Evolutionary conservation across 2,329 filamentous ascomycete genomes (phyloP).

Genomic region (Raffaelea arxii): DNA sequence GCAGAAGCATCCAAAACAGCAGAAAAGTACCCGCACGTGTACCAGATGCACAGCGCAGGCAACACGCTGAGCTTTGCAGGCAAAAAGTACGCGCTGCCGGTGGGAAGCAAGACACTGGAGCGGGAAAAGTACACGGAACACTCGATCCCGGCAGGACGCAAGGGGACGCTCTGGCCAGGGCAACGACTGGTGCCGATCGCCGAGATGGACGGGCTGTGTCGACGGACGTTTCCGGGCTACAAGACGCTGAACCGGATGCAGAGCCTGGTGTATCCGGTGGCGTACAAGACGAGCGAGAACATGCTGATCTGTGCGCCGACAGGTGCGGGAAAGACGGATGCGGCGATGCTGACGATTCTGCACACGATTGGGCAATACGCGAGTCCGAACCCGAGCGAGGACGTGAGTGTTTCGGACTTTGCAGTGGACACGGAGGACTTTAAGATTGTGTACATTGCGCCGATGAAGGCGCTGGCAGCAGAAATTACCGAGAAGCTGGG

Average conservation of each 20-base stretch:
- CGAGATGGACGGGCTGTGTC: constrained; percentile 81
- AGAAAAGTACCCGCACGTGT: constrained; percentile 85
- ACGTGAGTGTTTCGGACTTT: constrained; percentile 66
- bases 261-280: constrained; percentile 88
- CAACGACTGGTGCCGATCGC: constrained; percentile 70
- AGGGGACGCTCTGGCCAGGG: constrained; percentile 62
- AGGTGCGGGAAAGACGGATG: constrained; percentile 97
- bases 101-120: constrained; percentile 62
- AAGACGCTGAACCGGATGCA: constrained; percentile 95
- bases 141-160: constrained; percentile 69
- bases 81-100: constrained; percentile 71
- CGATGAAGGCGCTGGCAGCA: constrained; percentile 96
- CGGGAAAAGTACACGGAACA: constrained; percentile 81
- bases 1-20: constrained; percentile 62
- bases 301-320: constrained; percentile 98
- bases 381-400: constrained; percentile 67
- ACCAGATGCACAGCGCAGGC: constrained; percentile 71
- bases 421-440: constrained; percentile 78
- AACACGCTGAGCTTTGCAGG: constrained; percentile 76
- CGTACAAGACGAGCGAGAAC: constrained; percentile 92
- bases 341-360: constrained; percentile 90
- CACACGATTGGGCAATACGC: constrained; percentile 84
- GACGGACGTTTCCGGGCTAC: constrained; percentile 89
- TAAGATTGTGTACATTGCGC: constrained; percentile 97
- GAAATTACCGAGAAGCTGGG: constrained; percentile 93